Percentiles rank a stretch among this genome's conserved stretches.
phyloP scores from a whole-genome alignment of 768 basidiomycete genomes.

The Dioszegia aurantiaca region DNA sequence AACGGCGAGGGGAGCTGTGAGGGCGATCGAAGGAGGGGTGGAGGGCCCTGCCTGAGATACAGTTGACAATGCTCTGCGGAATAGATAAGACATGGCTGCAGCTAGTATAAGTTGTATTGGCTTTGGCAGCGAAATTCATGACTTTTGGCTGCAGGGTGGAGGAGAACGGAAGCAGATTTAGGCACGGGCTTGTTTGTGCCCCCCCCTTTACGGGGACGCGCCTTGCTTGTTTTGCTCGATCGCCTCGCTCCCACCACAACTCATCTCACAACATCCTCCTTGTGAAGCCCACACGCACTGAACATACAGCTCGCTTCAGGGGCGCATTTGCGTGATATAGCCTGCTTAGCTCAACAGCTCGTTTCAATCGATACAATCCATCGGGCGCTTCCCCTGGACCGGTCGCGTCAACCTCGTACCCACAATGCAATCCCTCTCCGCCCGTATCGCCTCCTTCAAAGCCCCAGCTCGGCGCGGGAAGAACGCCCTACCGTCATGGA shows the following conservation, averaged over 20 bases:
- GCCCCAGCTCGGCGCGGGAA: conserved; percentile 55
- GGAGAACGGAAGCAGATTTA: conserved; percentile 2
- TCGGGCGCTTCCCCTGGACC: too few relatives aligned
- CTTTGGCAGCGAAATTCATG: conserved; percentile 3
- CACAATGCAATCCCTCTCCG: conserved; percentile 54
- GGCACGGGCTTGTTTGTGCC: conserved; percentile 2
- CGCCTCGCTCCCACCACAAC: background rate
- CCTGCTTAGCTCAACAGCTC: background rate
- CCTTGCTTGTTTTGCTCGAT: conserved; percentile 12
- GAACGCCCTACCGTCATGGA: conserved; percentile 58
- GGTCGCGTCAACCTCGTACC: background rate
- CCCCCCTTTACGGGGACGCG: conserved; percentile 7
- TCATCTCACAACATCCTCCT: conserved; percentile 5
- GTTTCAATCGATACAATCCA: background rate
- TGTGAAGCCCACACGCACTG: background rate
- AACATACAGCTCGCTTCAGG: too few relatives aligned
- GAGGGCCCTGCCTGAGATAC: conserved; percentile 28
- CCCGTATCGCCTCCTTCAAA: conserved; percentile 69
- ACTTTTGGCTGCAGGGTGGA: background rate
- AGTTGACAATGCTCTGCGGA: conserved; percentile 26
- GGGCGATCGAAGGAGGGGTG: conserved; percentile 10
- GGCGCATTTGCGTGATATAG: too few relatives aligned
- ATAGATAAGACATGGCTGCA: conserved; percentile 28
- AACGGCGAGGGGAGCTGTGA: conserved; percentile 40
- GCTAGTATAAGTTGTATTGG: background rate